Percentiles rank a stretch among this genome's conserved stretches.
Evolutionary conservation across 75 land plant genomes (phyloP).

Genomic region (Sequoiadendron giganteum): DNA sequence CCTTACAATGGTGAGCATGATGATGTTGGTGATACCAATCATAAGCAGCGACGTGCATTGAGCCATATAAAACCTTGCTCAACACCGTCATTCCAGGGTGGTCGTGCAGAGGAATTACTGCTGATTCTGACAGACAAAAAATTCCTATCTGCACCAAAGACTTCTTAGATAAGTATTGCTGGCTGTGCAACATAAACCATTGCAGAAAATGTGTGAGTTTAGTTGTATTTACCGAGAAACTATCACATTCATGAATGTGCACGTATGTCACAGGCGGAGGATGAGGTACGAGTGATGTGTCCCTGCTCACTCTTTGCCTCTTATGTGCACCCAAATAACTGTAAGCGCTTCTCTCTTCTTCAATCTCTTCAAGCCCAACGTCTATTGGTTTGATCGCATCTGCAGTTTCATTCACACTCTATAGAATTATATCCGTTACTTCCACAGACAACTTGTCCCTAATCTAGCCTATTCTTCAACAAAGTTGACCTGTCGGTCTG

Average conservation of each 20-base stretch:
- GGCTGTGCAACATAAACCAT: neutral
- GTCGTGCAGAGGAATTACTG: constrained; percentile 89
- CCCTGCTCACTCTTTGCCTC: neutral
- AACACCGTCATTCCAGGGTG: constrained; percentile 96
- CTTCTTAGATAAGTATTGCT: neutral
- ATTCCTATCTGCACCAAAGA: constrained; percentile 42
- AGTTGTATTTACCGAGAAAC: constrained; percentile 14
- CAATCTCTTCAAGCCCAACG: neutral
- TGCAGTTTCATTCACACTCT: neutral
- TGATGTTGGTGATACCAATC: constrained; percentile 66
- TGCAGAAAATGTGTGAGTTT: neutral
- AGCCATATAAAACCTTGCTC: constrained; percentile 87
- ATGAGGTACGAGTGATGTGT: neutral
- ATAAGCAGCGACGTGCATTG: constrained; percentile 85
- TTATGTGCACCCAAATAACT: neutral
- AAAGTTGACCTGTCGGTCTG: no score
- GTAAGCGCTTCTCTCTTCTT: neutral
- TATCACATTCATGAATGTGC: constrained; percentile 17
- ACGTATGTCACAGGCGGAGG: constrained; percentile 11
- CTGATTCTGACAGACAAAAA: constrained; percentile 80
- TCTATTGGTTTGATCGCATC: neutral
- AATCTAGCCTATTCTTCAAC: no score
- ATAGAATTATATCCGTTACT: neutral
- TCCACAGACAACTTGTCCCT: no score
- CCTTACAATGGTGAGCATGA: neutral